Percentiles rank a stretch among this genome's conserved stretches.
These are phyloP conservation scores for Venturia carpophila DNA, from an alignment of 2,329 filamentous ascomycete genomes.

Conservation along the genomic window DNA sequence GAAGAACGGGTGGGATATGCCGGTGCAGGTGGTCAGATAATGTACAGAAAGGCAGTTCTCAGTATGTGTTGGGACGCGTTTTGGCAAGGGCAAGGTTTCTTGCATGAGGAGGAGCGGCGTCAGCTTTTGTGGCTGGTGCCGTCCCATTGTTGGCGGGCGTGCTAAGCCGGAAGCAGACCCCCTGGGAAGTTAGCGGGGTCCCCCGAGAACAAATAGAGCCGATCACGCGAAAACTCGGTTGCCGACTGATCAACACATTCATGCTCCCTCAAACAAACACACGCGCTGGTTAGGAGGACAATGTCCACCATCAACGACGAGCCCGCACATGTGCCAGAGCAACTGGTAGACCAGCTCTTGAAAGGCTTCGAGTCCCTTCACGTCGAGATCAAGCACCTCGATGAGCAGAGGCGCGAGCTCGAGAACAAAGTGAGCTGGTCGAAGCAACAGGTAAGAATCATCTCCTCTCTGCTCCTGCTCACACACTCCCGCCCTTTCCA, in stretches of 20 bases:
- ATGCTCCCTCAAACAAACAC: background rate
- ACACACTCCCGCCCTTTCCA: conserved; percentile 22
- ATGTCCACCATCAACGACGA: conserved; percentile 13
- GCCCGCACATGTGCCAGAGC: conserved; percentile 19
- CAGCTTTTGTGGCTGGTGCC: background rate
- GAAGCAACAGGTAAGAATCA: conserved; percentile 40
- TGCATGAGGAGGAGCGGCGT: background rate
- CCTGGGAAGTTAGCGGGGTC: background rate
- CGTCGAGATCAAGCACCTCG: conserved; percentile 40
- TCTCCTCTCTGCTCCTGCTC: conserved; percentile 10
- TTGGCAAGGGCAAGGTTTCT: background rate
- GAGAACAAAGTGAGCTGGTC: conserved; percentile 42
- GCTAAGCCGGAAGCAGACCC: background rate
- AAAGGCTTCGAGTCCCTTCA: conserved; percentile 41
- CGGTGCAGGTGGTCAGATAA: background rate
- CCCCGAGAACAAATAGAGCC: background rate
- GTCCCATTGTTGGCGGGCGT: background rate
- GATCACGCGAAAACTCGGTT: background rate
- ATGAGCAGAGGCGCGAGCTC: conserved; percentile 37
- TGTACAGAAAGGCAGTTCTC: background rate
- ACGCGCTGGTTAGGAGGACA: background rate
- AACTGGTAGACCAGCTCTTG: conserved; percentile 36
- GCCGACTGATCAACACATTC: background rate
- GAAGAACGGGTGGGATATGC: background rate
- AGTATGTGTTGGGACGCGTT: conserved; percentile 8